These are phyloP conservation scores for Alternaria alternata DNA, from an alignment of 2,329 filamentous ascomycete species.

Conservation along the genomic window DNA sequence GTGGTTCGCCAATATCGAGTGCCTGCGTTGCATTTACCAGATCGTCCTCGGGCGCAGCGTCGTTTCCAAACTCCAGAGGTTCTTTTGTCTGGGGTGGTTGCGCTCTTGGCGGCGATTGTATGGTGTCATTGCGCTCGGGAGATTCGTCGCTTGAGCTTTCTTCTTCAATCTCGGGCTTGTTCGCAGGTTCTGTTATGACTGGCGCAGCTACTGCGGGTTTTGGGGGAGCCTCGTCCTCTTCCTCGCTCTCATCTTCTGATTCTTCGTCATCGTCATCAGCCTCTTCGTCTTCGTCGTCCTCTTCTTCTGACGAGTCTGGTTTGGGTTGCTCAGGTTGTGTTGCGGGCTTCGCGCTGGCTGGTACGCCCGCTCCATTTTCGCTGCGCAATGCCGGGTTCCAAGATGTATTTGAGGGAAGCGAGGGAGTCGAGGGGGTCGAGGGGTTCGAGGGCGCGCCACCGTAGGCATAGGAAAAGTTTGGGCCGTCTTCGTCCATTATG, in stretches of 20 bases:
- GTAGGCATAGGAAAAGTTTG: conserved; percentile 54
- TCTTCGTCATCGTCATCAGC: conserved; percentile 23
- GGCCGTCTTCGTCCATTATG: conserved; percentile 49
- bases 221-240: conserved; percentile 15
- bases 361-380: conserved; percentile 40
- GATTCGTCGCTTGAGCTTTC: conserved; percentile 9
- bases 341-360: conserved; percentile 16
- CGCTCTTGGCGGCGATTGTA: conserved; percentile 40
- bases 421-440: conserved; percentile 36
- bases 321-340: conserved; percentile 26
- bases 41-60: conserved; percentile 20
- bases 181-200: conserved; percentile 8
- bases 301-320: conserved; percentile 27
- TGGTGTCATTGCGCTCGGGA: conserved; percentile 41
- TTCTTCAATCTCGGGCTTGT: conserved; percentile 11
- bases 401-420: conserved; percentile 45
- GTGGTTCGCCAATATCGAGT: conserved; percentile 20
- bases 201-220: conserved; percentile 10
- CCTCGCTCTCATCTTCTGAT: conserved; percentile 9
- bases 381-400: conserved; percentile 66
- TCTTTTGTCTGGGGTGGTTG: conserved; percentile 14
- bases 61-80: conserved; percentile 12
- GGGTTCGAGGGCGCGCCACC: conserved; percentile 32
- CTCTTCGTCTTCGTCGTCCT: conserved; percentile 28
- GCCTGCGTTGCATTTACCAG: conserved; percentile 26